Evolutionary conservation across 1,284 basidiomycete genomes (phyloP), one percentile per base, ranked within the genome.

Genomic region (Ustilago nuda): DNA sequence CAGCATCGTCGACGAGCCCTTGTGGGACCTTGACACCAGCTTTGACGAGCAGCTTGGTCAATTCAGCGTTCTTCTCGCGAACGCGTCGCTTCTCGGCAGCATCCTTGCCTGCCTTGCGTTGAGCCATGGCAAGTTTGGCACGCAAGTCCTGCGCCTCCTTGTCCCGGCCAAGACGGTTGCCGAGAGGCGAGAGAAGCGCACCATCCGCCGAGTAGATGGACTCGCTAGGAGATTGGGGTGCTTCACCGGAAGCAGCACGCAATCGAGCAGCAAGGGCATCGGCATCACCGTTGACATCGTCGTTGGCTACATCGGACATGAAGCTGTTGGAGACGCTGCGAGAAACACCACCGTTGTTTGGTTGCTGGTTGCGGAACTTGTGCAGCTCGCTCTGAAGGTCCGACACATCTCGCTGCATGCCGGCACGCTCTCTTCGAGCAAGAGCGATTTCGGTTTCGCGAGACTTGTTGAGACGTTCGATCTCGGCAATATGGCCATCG

Each of bases 391-490:
- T 90, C 84, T 96, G 92, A 13, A 98, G 88, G 81, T 99, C 96
- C 46, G 91, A 92, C 87, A 95, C 95, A 85, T 99, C 95, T 66
- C 96, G 90, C 79, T 92, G 91, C 39, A 98, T 89, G 30, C 93
- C 92, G 0, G 95, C 96, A 0, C 92, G 91, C 64, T 93, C 90
- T 86, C 94, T 93, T 66, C 95, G 90, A 75, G 93, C 92, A 67
- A 93, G 91, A 2, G 95, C 95, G 67, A 96, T 90, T 73, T 97
- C 94, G 4, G 94, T 94, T 78, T 90, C 96, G 84, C 98, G 94
- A 86, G 94, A 94, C 60, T 91, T 90, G 86, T 93, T 94, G 85
- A 95, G 88, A 56, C 94, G 92, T 62, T 92, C 91, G 35, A 91
- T 87, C 8, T 90, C 86, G 56, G 87, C 88, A 61, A 90, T 89